phyloP scores from a whole-genome alignment of 805 yeast species.

The Diddensiella santjacobensis region DNA sequence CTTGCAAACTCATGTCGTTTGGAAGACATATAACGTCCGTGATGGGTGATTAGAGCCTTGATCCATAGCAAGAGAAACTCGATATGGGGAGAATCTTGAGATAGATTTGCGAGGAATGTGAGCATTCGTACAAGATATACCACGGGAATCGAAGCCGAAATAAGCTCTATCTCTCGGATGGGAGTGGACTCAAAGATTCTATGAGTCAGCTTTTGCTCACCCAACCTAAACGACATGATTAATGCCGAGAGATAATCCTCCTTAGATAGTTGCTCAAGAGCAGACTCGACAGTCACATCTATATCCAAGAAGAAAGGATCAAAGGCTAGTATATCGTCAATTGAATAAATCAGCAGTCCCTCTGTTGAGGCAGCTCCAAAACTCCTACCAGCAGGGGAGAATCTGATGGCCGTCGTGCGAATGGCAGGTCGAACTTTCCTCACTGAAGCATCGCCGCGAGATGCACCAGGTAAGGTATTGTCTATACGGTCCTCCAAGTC shows the following conservation, averaged over 20 bases:
- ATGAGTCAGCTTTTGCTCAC: conserved; percentile 71
- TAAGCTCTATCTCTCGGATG: conserved; percentile 60
- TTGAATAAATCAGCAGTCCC: conserved; percentile 77
- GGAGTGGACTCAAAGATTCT: conserved; percentile 73
- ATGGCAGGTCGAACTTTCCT: conserved; percentile 76
- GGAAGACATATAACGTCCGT: conserved; percentile 68
- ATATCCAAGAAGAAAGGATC: conserved; percentile 95
- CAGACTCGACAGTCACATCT: conserved; percentile 82
- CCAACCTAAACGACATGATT: conserved; percentile 90
- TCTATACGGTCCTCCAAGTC: conserved; percentile 82
- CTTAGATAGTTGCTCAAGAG: conserved; percentile 55
- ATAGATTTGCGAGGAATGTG: conserved; percentile 62
- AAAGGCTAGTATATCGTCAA: conserved; percentile 69
- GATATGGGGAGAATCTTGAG: conserved; percentile 71
- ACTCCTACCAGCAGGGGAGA: conserved; percentile 85
- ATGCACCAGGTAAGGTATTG: conserved; percentile 77
- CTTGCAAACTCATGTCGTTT: conserved; percentile 62
- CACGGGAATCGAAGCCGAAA: conserved; percentile 66
- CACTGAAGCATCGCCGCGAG: conserved; percentile 73
- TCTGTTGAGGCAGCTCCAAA: conserved; percentile 96
- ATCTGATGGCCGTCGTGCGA: conserved; percentile 71
- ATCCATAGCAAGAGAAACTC: conserved; percentile 87
- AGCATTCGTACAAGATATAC: conserved; percentile 70
- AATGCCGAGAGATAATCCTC: conserved; percentile 69
- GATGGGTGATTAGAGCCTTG: conserved; percentile 58